Evolutionary conservation across 495 filamentous ascomycete genomes (phyloP).

Genomic region (Trichoderma virens): DNA sequence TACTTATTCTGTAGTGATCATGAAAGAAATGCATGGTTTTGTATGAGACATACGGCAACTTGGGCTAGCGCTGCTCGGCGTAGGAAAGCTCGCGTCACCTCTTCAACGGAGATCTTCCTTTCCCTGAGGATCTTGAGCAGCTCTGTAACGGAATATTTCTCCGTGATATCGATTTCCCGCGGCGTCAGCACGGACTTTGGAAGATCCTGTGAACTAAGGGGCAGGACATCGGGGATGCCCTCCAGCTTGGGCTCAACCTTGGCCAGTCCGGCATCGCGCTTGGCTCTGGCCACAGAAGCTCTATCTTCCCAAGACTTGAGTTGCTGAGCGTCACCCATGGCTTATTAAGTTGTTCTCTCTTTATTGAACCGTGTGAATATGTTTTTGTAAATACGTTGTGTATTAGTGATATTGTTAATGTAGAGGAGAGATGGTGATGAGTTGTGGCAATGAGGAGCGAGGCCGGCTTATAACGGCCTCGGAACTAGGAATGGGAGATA

Average conservation of each 20-base stretch:
- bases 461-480: background rate
- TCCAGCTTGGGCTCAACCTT: slow-evolving; percentile 5
- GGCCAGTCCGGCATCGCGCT: background rate
- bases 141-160: slow-evolving; percentile 1
- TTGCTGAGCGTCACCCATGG: background rate
- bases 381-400: background rate
- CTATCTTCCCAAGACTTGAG: slow-evolving; percentile 2
- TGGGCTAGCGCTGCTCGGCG: slow-evolving; percentile 10
- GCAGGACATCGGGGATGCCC: slow-evolving; percentile 8
- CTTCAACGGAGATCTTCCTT: slow-evolving; percentile 5
- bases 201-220: slow-evolving; percentile 4
- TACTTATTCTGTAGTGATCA: background rate
- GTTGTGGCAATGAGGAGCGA: background rate
- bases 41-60: background rate
- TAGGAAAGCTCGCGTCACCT: slow-evolving; percentile 10
- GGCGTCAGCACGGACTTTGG: slow-evolving; percentile 6
- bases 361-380: background rate
- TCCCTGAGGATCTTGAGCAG: background rate
- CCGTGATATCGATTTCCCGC: slow-evolving; percentile 8
- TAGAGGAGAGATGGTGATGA: background rate
- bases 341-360: background rate
- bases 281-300: background rate
- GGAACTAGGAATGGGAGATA: background rate
- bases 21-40: background rate
- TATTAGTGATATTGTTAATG: background rate